Base-by-base conservation (phyloP, 2,329 filamentous ascomycete species). In the Coleophoma cylindrospora region DNA sequence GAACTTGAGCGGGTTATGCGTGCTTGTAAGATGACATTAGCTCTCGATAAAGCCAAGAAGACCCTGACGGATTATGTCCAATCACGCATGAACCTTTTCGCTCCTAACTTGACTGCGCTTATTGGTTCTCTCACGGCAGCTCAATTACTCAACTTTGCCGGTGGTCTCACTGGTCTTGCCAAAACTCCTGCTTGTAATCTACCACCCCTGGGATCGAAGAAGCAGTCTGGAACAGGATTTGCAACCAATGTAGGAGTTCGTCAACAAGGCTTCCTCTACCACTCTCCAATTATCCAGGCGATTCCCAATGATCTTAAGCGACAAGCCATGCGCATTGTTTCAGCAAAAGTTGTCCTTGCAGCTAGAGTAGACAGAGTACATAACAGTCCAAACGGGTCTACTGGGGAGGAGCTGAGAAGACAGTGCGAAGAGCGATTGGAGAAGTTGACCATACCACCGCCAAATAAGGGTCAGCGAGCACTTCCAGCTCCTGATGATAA, bases 121-220 rank as follows among this genome's bases (percentile, higher is more conserved):
- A 88, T 99, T 51, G 94, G 94, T 15, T 94, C 92, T 0, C 77
- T 96, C 15, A 96, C 92, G 3, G 92, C 94, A 8, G 94, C 94
- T 4, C 92, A 97, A 70, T 81, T 99, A n/a, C 86, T 99, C 61
- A 96, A 96, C 68, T 89, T 90, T 52, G 88, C 91, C 0, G 94
- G 94, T 54, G 94, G 94, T 9, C 74, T 99, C 33, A 88, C 86
- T 1, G 90, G 90, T 34, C 78, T 99, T 11, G 91, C 90, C 38
- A 95, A 96, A 67, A 94, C 91, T 3, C 94, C 94, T 0, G 84
- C 94, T 2, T 96, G 92, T 71, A 99, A 99, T 63, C 79, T 99
- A 40, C 81, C 91, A 0, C 89, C 91, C 0, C 86, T 95, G 66
- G 94, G 94, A 13, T 94, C 89, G 27, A 96, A 95, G 68, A 91